Evolutionary conservation across 306 rosid genomes (phyloP).

Genomic region (Pyrus pyrifolia): DNA sequence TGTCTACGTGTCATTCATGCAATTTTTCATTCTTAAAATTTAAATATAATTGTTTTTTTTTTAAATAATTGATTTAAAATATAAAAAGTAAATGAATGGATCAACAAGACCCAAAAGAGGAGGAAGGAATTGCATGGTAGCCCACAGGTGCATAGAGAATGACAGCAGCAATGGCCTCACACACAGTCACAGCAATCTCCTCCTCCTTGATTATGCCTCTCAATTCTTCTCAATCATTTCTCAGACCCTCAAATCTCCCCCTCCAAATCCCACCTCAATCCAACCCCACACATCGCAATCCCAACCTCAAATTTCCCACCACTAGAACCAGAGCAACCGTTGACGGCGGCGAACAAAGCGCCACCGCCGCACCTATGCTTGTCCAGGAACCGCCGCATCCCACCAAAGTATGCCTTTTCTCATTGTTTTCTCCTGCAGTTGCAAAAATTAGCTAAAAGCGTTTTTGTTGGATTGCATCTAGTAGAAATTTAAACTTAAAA

Average conservation of each 20-base stretch:
- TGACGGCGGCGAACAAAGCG: conserved; percentile 45
- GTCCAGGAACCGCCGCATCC: conserved; percentile 27
- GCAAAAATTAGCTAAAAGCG: too few relatives aligned
- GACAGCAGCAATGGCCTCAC: conserved; percentile 27
- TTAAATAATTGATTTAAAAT: neutral
- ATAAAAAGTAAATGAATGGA: neutral
- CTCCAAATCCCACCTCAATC: conserved; percentile 14
- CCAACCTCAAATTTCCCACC: conserved; percentile 21
- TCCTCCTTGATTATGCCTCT: conserved; percentile 9
- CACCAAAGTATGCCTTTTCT: conserved; percentile 31
- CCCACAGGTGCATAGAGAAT: neutral
- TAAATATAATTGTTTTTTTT: too few relatives aligned
- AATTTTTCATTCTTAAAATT: neutral
- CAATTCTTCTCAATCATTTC: conserved; percentile 21
- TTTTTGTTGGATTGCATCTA: too few relatives aligned
- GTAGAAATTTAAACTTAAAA: too few relatives aligned
- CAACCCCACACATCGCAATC: conserved; percentile 7
- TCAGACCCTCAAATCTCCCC: conserved; percentile 20
- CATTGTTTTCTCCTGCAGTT: neutral
- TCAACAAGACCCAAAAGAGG: neutral
- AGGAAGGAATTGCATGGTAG: neutral
- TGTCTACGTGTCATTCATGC: too few relatives aligned
- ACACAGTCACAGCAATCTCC: conserved; percentile 14
- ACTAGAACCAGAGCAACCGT: conserved; percentile 43
- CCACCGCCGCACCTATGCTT: conserved; percentile 41